Percentiles rank a stretch among this genome's conserved stretches.
Evolutionary conservation across 108 stramenopile species (phyloP).

Genomic region (Aurantiochytrium sp.): DNA sequence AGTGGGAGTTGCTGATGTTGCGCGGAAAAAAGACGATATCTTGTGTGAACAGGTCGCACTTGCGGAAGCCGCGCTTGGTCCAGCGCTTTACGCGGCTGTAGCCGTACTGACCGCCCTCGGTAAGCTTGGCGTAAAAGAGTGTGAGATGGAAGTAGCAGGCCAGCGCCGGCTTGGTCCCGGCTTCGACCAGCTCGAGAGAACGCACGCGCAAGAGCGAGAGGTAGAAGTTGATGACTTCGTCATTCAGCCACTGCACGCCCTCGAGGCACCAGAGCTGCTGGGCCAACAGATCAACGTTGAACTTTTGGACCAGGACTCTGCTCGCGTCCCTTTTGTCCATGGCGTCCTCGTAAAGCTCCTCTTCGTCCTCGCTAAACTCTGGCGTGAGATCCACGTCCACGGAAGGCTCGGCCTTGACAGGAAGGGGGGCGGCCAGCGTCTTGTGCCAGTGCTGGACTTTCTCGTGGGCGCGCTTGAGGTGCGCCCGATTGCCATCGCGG

Average conservation of each 20-base stretch:
- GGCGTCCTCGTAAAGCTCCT: neutral
- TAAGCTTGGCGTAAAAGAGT: slow-evolving; percentile 6
- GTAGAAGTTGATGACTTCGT: slow-evolving; percentile 13
- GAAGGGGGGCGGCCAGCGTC: neutral
- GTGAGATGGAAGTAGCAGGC: slow-evolving; percentile 2
- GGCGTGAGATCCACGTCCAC: neutral
- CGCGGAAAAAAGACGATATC: slow-evolving; percentile 22
- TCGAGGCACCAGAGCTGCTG: neutral
- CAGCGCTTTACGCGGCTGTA: neutral
- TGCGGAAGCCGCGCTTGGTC: slow-evolving; percentile 6
- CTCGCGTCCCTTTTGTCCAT: neutral
- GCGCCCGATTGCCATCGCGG: neutral
- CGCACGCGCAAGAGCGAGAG: neutral
- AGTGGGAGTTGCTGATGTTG: slow-evolving; percentile 22
- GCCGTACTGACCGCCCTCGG: neutral
- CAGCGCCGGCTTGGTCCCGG: neutral
- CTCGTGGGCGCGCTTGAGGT: neutral
- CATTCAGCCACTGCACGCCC: neutral
- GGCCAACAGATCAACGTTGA: neutral
- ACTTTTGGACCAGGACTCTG: neutral
- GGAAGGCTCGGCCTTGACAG: neutral
- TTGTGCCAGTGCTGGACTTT: neutral
- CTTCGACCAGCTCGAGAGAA: neutral
- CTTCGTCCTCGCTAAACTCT: slow-evolving; percentile 15
- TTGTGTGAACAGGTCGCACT: neutral